phyloP scores from a whole-genome alignment of 306 rosid genomes.

The Sicyos baderoa region DNA sequence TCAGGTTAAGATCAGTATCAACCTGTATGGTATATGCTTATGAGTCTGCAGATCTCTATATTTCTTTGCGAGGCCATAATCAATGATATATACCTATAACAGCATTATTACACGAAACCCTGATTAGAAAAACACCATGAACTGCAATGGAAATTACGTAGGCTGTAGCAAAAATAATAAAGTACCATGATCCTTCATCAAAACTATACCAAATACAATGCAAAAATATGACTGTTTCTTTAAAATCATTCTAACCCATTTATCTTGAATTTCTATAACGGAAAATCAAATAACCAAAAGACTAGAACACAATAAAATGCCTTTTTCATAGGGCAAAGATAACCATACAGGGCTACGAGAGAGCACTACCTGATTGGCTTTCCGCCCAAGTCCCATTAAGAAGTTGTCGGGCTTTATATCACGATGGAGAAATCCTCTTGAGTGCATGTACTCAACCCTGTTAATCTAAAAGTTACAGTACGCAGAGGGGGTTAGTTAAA shows the following conservation, averaged over 20 bases:
- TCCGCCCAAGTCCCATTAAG: constrained; percentile 94
- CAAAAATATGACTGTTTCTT: background rate
- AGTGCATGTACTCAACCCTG: constrained; percentile 98
- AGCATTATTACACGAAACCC: constrained; percentile 19
- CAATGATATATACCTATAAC: constrained; percentile 80
- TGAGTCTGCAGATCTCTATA: constrained; percentile 95
- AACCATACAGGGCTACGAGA: constrained; percentile 1
- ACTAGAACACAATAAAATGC: constrained; percentile 2
- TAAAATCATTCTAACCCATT: background rate
- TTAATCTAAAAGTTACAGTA: constrained; percentile 57
- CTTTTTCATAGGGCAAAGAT: background rate
- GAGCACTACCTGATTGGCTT: constrained; percentile 79
- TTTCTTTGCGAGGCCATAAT: constrained; percentile 98
- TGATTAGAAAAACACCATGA: background rate
- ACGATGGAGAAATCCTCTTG: constrained; percentile 98
- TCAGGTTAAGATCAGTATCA: constrained; percentile 3
- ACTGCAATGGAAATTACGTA: background rate
- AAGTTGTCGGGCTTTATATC: constrained; percentile 99
- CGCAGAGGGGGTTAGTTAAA: constrained; percentile 9
- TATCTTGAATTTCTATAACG: background rate
- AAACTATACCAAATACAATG: background rate
- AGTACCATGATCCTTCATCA: background rate
- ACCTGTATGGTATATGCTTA: constrained; percentile 98
- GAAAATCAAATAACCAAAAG: background rate
- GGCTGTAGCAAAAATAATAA: background rate